These are phyloP conservation scores for Candida caryicola DNA, from an alignment of 805 yeast genomes.

Conservation along the genomic window DNA sequence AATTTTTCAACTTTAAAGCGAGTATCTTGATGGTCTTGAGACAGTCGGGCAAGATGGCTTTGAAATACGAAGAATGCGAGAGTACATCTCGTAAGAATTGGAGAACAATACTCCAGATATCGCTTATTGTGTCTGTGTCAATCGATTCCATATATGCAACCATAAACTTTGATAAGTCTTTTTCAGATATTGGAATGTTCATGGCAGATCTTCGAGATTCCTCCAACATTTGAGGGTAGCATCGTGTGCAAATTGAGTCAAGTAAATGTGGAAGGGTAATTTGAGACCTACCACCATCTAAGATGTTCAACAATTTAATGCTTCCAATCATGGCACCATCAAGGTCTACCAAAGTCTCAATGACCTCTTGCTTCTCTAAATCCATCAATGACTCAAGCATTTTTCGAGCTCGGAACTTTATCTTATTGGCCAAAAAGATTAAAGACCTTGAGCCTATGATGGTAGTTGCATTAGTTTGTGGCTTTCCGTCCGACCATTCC, in stretches of 20 bases:
- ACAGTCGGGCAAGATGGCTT: slow-evolving; percentile 48
- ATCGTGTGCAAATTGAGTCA: slow-evolving; percentile 50
- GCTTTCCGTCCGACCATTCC: slow-evolving; percentile 58
- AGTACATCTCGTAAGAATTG: slow-evolving; percentile 59
- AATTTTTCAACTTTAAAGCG: slow-evolving; percentile 53
- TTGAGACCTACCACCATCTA: slow-evolving; percentile 83
- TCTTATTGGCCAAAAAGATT: slow-evolving; percentile 47
- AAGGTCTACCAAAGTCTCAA: slow-evolving; percentile 60
- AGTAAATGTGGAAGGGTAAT: slow-evolving; percentile 67
- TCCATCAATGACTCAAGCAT: slow-evolving; percentile 61
- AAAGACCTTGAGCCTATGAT: slow-evolving; percentile 25
- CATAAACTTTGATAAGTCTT: slow-evolving; percentile 50
- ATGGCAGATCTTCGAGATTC: slow-evolving; percentile 45
- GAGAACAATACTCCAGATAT: slow-evolving; percentile 62
- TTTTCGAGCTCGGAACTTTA: slow-evolving; percentile 67
- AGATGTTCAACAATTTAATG: slow-evolving; percentile 65
- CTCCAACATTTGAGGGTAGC: slow-evolving; percentile 30
- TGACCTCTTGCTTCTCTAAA: slow-evolving; percentile 68
- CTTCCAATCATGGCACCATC: slow-evolving; percentile 14
- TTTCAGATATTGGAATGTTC: slow-evolving; percentile 45
- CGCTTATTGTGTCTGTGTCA: slow-evolving; percentile 76
- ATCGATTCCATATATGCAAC: slow-evolving; percentile 60
- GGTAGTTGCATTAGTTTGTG: slow-evolving; percentile 7
- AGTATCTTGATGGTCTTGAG: slow-evolving; percentile 52
- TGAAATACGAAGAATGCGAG: slow-evolving; percentile 46